These are phyloP conservation scores for Fraxinus nigra DNA, from an alignment of 305 asterid species.

Conservation along the genomic window DNA sequence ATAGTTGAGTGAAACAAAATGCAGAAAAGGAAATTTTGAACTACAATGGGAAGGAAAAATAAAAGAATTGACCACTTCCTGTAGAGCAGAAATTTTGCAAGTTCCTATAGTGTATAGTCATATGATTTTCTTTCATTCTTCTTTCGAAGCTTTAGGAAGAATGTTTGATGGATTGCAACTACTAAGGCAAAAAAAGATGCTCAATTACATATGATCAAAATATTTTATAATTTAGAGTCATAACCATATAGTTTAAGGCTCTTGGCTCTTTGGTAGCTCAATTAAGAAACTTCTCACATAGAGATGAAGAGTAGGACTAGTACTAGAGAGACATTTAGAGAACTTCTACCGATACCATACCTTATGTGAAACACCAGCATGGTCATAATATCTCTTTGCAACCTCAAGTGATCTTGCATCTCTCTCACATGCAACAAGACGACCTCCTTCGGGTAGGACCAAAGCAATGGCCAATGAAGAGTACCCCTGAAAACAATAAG, in stretches of 20 bases:
- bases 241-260: not conserved
- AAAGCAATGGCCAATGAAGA: conserved; percentile 40
- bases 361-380: conserved; percentile 79
- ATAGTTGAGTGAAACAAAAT: not conserved
- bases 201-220: not conserved
- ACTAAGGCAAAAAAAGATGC: not conserved
- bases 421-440: conserved; percentile 82
- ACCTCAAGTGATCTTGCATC: conserved; percentile 65
- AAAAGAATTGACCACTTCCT: not conserved
- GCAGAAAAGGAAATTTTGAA: conserved; percentile 1
- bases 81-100: not conserved
- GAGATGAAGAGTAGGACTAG: not conserved
- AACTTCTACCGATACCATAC: conserved; percentile 27
- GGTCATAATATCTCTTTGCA: conserved; percentile 70
- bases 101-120: not conserved
- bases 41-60: not conserved
- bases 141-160: not conserved
- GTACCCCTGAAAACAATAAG: not conserved
- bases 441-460: conserved; percentile 80
- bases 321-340: not conserved
- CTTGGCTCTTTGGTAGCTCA: not conserved
- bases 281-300: not conserved
- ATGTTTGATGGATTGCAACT: not conserved
- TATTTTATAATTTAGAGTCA: not conserved
- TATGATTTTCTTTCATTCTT: conserved; percentile 1